Conservation (phyloP, 2,329 filamentous ascomycete species). For the Neonectria neomacrospora region DNA sequence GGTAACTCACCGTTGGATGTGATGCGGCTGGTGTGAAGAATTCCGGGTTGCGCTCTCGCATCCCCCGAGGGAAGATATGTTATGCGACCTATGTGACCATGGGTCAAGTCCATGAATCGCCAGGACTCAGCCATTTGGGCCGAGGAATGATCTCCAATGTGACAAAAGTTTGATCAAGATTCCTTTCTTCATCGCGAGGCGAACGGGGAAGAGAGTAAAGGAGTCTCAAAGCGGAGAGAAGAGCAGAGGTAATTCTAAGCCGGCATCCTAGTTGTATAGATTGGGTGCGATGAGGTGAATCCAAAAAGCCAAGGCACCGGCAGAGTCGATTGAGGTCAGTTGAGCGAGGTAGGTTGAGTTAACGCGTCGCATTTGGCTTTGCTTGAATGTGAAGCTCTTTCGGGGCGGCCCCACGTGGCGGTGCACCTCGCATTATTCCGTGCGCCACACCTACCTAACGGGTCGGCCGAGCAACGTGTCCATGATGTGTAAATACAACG, state of each 20-base stretch:
- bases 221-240: slow-evolving; percentile 36
- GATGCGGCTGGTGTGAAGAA: slow-evolving; percentile 47
- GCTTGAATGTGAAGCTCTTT: slow-evolving; percentile 38
- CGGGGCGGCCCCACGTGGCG: slow-evolving; percentile 41
- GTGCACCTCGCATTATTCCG: slow-evolving; percentile 28
- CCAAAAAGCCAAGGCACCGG: slow-evolving; percentile 14
- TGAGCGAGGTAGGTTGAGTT: slow-evolving; percentile 13
- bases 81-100: slow-evolving; percentile 49
- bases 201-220: slow-evolving; percentile 33
- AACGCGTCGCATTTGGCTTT: slow-evolving; percentile 5
- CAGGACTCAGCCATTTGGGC: slow-evolving; percentile 53
- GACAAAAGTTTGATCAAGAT: slow-evolving; percentile 39
- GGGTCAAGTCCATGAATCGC: slow-evolving; percentile 46
- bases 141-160: slow-evolving; percentile 46
- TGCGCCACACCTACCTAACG: slow-evolving; percentile 41
- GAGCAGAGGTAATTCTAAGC: slow-evolving; percentile 26
- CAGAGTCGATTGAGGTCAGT: slow-evolving; percentile 11
- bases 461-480: slow-evolving; percentile 47
- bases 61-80: slow-evolving; percentile 46
- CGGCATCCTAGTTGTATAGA: slow-evolving; percentile 30
- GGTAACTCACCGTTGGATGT: slow-evolving; percentile 43
- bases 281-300: background rate
- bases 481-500: slow-evolving; percentile 38
- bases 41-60: slow-evolving; percentile 40
- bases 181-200: slow-evolving; percentile 50